Conservation (phyloP, 805 yeast genomes). For the Barnettozyma populi region DNA sequence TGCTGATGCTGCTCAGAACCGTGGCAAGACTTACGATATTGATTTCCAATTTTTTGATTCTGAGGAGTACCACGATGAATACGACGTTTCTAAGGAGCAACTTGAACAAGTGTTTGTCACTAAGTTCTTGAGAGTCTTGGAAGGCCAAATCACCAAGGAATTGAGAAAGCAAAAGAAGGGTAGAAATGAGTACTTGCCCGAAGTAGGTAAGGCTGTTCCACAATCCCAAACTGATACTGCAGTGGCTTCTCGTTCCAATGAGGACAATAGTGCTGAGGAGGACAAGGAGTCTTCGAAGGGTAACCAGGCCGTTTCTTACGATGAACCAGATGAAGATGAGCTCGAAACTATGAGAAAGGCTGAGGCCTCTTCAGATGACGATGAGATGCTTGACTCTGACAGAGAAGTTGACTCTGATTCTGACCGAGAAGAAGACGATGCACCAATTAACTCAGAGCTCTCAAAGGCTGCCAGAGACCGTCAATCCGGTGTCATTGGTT, state of each 20-base stretch:
- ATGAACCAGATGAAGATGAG: constrained; percentile 94
- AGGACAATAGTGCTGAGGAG: constrained; percentile 52
- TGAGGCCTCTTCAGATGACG: constrained; percentile 65
- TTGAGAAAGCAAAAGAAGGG: constrained; percentile 70
- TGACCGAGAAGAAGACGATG: constrained; percentile 36
- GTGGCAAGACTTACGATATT: constrained; percentile 49
- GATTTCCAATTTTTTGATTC: constrained; percentile 69
- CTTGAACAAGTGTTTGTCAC: constrained; percentile 63
- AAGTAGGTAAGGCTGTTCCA: constrained; percentile 68
- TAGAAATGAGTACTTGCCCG: constrained; percentile 45
- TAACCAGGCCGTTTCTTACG: constrained; percentile 88
- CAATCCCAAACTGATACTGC: constrained; percentile 43
- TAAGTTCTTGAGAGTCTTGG: constrained; percentile 66
- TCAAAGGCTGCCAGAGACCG: constrained; percentile 71
- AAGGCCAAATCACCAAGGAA: constrained; percentile 70
- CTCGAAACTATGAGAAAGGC: constrained; percentile 83
- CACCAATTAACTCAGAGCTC: constrained; percentile 29
- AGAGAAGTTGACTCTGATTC: constrained; percentile 39
- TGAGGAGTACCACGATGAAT: constrained; percentile 77
- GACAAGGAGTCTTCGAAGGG: constrained; percentile 55
- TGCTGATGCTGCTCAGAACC: constrained; percentile 46
- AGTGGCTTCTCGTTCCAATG: constrained; percentile 31
- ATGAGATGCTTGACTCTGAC: constrained; percentile 38
- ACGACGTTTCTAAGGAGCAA: constrained; percentile 78
- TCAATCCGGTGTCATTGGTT: constrained; percentile 72